Conservation (phyloP, 2,329 filamentous ascomycete species). For the Penicillium brasilianum region DNA sequence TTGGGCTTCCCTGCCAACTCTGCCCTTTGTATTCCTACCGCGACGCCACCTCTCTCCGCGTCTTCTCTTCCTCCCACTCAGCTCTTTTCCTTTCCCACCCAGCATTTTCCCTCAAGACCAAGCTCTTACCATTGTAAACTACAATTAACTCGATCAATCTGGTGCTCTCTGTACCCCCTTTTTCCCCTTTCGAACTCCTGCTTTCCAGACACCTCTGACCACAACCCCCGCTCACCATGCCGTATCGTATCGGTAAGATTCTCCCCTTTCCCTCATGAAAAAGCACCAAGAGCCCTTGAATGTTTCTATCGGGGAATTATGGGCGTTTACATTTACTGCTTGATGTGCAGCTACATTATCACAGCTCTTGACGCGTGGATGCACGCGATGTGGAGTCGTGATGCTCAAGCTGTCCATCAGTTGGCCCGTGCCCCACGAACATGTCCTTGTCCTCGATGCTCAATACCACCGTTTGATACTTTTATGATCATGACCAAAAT, state of each 20-base stretch:
- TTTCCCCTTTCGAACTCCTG: background rate
- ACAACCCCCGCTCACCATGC: conserved; percentile 15
- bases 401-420: conserved; percentile 5
- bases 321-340: background rate
- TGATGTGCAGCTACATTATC: too few species aligned
- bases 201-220: background rate
- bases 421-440: conserved; percentile 10
- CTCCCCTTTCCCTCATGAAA: background rate
- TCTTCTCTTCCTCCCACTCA: background rate
- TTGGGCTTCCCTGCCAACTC: background rate
- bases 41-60: background rate
- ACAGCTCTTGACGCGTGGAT: background rate
- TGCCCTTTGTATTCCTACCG: background rate
- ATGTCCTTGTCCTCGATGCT: background rate
- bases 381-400: background rate
- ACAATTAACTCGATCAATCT: background rate
- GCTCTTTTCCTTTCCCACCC: background rate
- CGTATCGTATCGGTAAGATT: conserved; percentile 36
- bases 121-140: background rate
- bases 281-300: background rate
- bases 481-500: background rate
- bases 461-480: background rate
- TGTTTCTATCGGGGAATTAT: background rate
- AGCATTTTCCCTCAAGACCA: background rate
- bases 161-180: background rate